Conservation (phyloP, 352 stramenopile species). For the Pythium guiyangense region DNA sequence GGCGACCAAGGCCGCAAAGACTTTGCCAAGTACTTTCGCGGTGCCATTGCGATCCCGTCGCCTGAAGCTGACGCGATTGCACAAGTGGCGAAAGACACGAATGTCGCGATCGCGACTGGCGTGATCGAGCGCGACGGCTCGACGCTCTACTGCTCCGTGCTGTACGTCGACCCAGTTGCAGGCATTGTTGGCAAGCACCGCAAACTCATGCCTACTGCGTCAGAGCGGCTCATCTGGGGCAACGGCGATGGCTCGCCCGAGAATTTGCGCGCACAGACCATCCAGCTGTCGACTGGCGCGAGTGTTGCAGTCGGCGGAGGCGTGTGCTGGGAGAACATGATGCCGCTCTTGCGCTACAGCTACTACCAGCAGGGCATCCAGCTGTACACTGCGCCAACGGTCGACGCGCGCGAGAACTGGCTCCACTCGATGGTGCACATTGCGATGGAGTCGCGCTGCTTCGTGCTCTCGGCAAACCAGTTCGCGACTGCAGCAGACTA, state of each 20-base stretch:
- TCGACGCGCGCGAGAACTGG: constrained; percentile 22
- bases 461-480: constrained; percentile 27
- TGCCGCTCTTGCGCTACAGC: constrained; percentile 23
- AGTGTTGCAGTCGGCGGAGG: constrained; percentile 14
- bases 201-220: constrained; percentile 25
- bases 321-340: constrained; percentile 27
- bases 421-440: constrained; percentile 22
- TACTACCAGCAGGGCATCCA: constrained; percentile 23
- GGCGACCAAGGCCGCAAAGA: constrained; percentile 15
- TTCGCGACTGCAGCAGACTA: constrained; percentile 18
- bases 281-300: constrained; percentile 5
- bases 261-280: constrained; percentile 17
- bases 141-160: constrained; percentile 20
- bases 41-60: constrained; percentile 19
- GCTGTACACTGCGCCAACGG: constrained; percentile 19
- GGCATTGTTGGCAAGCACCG: constrained; percentile 21
- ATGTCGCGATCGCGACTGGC: constrained; percentile 13
- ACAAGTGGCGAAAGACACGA: constrained; percentile 7
- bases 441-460: constrained; percentile 24
- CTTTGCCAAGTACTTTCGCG: constrained; percentile 16
- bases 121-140: constrained; percentile 18
- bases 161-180: constrained; percentile 19
- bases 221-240: constrained; percentile 22
- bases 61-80: constrained; percentile 17
- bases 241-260: constrained; percentile 17